phyloP scores from a whole-genome alignment of 306 rosid genomes.

The Delonix regia region DNA sequence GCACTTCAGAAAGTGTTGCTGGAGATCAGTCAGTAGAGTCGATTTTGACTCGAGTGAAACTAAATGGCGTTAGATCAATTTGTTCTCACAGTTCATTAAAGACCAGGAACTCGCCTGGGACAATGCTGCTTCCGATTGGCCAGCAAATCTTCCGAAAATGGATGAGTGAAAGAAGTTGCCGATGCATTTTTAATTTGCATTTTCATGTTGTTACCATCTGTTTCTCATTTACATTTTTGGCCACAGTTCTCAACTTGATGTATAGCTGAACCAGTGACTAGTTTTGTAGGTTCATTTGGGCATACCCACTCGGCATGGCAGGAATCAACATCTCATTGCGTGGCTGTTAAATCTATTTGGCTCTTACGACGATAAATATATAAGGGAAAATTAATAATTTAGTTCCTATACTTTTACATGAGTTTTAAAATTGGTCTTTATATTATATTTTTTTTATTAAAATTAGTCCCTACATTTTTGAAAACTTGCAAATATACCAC shows the following conservation, averaged over 20 bases:
- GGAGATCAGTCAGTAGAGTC: constrained; percentile 49
- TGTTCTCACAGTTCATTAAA: not conserved
- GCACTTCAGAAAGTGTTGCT: constrained; percentile 72
- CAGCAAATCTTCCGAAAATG: not conserved
- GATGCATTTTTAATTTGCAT: not conserved
- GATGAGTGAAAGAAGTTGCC: not conserved
- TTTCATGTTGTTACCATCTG: not conserved
- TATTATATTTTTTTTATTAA: too few species aligned
- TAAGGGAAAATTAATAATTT: too few species aligned
- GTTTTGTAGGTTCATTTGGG: too few species aligned
- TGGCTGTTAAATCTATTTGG: too few species aligned
- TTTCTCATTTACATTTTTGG: not conserved
- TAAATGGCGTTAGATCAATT: not conserved
- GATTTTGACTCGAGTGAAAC: not conserved
- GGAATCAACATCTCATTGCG: too few species aligned
- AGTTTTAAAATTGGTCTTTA: too few species aligned
- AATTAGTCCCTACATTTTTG: too few species aligned
- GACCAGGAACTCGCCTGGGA: not conserved
- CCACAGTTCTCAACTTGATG: not conserved
- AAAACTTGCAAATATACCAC: too few species aligned
- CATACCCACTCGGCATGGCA: too few species aligned
- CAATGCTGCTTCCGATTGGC: not conserved
- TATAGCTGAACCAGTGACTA: not conserved
- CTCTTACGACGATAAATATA: too few species aligned
- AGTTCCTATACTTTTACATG: too few species aligned